Base-by-base conservation (phyloP, 257 asterid genomes). In the Marsdenia floribunda region DNA sequence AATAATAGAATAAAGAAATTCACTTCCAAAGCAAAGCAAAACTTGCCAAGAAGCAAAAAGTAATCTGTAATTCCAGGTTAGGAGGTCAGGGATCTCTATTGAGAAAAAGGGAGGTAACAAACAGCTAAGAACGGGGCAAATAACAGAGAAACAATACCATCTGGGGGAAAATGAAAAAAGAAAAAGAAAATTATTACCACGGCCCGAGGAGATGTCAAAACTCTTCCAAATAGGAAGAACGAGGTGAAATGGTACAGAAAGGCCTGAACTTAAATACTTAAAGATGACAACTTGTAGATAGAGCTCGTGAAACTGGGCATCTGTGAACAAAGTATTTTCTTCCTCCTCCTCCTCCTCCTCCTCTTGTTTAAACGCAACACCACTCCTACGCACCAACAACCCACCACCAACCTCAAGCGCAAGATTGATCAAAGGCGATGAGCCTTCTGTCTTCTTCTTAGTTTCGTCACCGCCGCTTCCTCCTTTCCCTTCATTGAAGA, bases 211-310 rank as follows among this genome's bases (percentile, higher is more conserved):
- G 46, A 67, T 65, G 21, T 73, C 54, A 75, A 83, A 80, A 79
- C 85, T 80, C 46, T 50, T 82, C 92, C 87, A 83, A 72, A 81
- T 68, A 58, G 84, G 90, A 69, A 76, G 74, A 72, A 85, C 63
- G 21, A 85, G 85, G 68, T 80, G 80, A 75, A 73, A 80, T 61
- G 86, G 87, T 57, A 84, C 74, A 52, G 88, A 80, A 60, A 86
- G 81, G 21, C 87, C 90, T 64, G 72, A 75, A 47, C 50, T 35
- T 68, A 84, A 57, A 65, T 60, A 80, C 81, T 86, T 83, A 73
- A 74, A 83, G 61, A 88, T 73, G 65, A 75, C 58, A 55, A 75
- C 81, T 80, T 88, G 92, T 49, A 72, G 54, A 50, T 74, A 63
- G 4, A 86, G 78, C 52, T 86, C 87, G n/a, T 66, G 82, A 73